A percentile compares a stretch with the other conserved stretches of the same genome.
Conservation (phyloP, 805 yeast species). For the Schwanniomyces pseudopolymorphus region DNA sequence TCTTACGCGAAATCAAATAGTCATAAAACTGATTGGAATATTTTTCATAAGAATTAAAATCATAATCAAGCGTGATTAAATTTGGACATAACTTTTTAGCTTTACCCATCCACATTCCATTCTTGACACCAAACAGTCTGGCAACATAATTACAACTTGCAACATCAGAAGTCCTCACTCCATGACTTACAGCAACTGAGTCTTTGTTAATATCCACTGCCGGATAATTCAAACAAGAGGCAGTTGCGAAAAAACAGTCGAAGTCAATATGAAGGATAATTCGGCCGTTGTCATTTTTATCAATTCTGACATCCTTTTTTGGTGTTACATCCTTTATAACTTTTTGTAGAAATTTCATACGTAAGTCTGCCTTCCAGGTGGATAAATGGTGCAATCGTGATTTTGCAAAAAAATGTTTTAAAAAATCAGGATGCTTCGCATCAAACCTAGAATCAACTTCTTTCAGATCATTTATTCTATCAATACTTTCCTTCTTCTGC, state of each 20-base stretch:
- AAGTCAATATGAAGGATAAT: conserved; percentile 81
- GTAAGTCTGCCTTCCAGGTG: conserved; percentile 76
- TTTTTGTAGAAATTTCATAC: conserved; percentile 54
- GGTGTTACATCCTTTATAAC: conserved; percentile 30
- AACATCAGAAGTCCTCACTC: conserved; percentile 66
- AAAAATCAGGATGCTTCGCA: conserved; percentile 76
- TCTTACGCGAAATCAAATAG: conserved; percentile 45
- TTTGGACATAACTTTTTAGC: conserved; percentile 71
- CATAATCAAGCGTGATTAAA: conserved; percentile 63
- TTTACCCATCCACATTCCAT: conserved; percentile 85
- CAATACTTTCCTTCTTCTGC: not conserved
- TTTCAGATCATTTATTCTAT: not conserved
- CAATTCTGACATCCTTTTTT: conserved; percentile 2
- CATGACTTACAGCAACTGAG: conserved; percentile 67
- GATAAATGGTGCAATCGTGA: conserved; percentile 89
- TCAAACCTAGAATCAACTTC: conserved; percentile 26
- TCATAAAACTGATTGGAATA: conserved; percentile 67
- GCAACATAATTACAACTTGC: conserved; percentile 94
- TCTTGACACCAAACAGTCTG: conserved; percentile 68
- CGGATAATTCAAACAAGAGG: conserved; percentile 61
- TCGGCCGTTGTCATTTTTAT: conserved; percentile 3
- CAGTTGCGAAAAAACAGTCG: conserved; percentile 92
- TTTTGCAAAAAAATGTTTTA: conserved; percentile 68
- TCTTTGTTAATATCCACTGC: conserved; percentile 47
- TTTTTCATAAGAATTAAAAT: conserved; percentile 69